Conservation (phyloP, 768 basidiomycete genomes). For the Amanita thiersii region DNA sequence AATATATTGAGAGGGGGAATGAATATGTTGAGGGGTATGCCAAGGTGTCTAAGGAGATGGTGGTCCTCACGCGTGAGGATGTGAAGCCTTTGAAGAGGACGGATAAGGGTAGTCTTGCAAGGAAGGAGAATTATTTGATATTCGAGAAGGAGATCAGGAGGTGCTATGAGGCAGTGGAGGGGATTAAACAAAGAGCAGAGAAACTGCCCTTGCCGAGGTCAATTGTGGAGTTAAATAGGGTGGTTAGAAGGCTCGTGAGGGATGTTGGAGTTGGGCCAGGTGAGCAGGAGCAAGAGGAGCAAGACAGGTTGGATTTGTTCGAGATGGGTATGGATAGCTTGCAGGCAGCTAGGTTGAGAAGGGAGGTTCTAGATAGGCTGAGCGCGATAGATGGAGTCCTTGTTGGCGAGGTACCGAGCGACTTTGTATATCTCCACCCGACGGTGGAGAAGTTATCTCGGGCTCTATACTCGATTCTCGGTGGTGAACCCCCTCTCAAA, state of each 20-base stretch:
- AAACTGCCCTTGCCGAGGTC: slow-evolving; percentile 15
- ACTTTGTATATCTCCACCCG: slow-evolving; percentile 24
- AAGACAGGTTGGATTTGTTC: slow-evolving; percentile 25
- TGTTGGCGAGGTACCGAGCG: slow-evolving; percentile 15
- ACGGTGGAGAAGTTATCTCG: slow-evolving; percentile 18
- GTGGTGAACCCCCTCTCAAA: slow-evolving; percentile 9
- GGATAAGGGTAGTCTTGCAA: slow-evolving; percentile 28
- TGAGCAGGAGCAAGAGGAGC: background rate
- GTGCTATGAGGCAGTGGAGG: slow-evolving; percentile 22
- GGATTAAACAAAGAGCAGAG: slow-evolving; percentile 16
- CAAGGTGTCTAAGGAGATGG: slow-evolving; percentile 28
- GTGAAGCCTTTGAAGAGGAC: slow-evolving; percentile 24
- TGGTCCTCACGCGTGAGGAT: slow-evolving; percentile 24
- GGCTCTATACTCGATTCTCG: slow-evolving; percentile 15
- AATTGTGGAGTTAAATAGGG: slow-evolving; percentile 14
- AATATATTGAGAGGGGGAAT: slow-evolving; percentile 26
- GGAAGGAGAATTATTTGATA: slow-evolving; percentile 21
- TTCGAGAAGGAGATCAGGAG: slow-evolving; percentile 26
- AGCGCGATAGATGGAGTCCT: slow-evolving; percentile 14
- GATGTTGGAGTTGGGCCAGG: slow-evolving; percentile 12
- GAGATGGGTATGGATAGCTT: slow-evolving; percentile 33
- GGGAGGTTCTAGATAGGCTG: slow-evolving; percentile 18
- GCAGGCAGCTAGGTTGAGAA: slow-evolving; percentile 27
- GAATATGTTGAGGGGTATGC: slow-evolving; percentile 27
- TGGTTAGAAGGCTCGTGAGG: slow-evolving; percentile 17